These are phyloP conservation scores for Strobilomyces echinocephalus DNA, from an alignment of 768 basidiomycete species.

Conservation along the genomic window DNA sequence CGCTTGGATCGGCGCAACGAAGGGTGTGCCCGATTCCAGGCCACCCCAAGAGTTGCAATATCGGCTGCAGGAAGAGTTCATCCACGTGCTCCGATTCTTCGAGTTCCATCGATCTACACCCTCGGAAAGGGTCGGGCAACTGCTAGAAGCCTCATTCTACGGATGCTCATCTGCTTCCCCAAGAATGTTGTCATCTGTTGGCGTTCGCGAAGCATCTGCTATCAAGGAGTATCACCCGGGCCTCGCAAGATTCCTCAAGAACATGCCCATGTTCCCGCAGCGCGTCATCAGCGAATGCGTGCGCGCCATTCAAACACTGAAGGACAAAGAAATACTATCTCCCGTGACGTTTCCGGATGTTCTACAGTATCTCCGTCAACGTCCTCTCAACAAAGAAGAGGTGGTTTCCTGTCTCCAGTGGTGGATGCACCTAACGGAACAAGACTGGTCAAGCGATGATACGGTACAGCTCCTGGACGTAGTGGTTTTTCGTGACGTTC, in stretches of 20 bases:
- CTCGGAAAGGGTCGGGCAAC: background rate
- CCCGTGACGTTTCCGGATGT: slow-evolving; percentile 55
- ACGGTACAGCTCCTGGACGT: slow-evolving; percentile 58
- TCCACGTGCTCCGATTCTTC: background rate
- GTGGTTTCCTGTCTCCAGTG: slow-evolving; percentile 79
- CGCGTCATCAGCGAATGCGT: slow-evolving; percentile 55
- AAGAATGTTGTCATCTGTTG: background rate
- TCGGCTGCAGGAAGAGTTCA: background rate
- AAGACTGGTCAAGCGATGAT: slow-evolving; percentile 28
- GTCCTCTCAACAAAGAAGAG: slow-evolving; percentile 69
- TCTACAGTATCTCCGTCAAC: slow-evolving; percentile 63
- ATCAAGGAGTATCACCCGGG: background rate
- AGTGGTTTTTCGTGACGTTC: slow-evolving; percentile 49
- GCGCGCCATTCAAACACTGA: slow-evolving; percentile 66
- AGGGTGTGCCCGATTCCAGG: background rate
- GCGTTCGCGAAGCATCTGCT: background rate
- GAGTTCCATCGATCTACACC: background rate
- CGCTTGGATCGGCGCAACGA: background rate
- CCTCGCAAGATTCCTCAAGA: slow-evolving; percentile 29
- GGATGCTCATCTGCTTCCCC: background rate
- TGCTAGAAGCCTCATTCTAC: background rate
- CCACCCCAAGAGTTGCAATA: background rate
- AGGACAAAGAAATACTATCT: slow-evolving; percentile 56
- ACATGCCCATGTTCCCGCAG: slow-evolving; percentile 14
- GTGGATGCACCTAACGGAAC: slow-evolving; percentile 56